Conservation (phyloP, 1,284 basidiomycete genomes). For the Laetiporus sulphureus region DNA sequence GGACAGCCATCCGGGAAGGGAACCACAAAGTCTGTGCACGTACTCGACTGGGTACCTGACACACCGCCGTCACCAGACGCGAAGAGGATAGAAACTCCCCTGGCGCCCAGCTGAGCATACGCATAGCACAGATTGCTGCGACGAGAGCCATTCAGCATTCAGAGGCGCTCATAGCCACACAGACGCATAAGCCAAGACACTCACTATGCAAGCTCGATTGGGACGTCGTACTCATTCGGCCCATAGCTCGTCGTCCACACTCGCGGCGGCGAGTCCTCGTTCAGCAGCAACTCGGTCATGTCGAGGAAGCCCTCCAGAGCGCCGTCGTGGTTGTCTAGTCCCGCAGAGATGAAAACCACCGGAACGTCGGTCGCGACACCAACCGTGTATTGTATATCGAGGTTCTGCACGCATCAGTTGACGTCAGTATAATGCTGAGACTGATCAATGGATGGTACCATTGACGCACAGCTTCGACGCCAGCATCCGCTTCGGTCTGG, state of each 20-base stretch:
- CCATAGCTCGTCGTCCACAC: constrained; percentile 40
- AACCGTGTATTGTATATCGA: constrained; percentile 59
- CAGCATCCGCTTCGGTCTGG: constrained; percentile 12
- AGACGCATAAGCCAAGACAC: constrained; percentile 25
- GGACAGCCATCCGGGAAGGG: constrained; percentile 60
- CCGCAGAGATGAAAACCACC: constrained; percentile 16
- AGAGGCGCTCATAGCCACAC: constrained; percentile 27
- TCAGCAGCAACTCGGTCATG: constrained; percentile 26
- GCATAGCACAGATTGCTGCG: constrained; percentile 15
- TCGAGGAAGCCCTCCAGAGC: constrained; percentile 21
- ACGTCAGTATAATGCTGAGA: constrained; percentile 12
- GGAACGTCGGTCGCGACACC: constrained; percentile 48
- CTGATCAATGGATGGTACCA: neutral
- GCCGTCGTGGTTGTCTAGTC: constrained; percentile 14
- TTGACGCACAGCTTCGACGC: constrained; percentile 14
- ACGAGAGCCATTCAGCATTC: no score
- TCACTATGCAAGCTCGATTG: constrained; percentile 49
- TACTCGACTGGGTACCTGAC: constrained; percentile 48
- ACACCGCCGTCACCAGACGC: constrained; percentile 59
- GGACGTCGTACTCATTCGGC: constrained; percentile 40
- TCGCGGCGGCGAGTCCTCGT: constrained; percentile 24
- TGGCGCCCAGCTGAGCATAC: constrained; percentile 43
- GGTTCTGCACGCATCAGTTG: constrained; percentile 24
- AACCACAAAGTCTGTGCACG: constrained; percentile 48
- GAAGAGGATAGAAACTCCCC: constrained; percentile 55